These are phyloP conservation scores for Tephrocybe sp. DNA, from an alignment of 768 basidiomycete species.

Conservation along the genomic window DNA sequence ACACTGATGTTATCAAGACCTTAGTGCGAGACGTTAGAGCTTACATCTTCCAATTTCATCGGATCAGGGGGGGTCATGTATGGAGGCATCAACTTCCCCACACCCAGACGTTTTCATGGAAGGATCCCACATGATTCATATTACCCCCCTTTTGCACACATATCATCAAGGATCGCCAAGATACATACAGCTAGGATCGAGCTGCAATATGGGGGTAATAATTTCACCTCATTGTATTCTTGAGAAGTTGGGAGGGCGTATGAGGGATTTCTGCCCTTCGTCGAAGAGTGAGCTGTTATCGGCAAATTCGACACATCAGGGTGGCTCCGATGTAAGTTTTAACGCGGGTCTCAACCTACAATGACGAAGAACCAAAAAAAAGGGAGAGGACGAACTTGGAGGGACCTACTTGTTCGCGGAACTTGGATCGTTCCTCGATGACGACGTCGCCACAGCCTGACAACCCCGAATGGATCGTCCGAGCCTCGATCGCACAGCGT, in stretches of 20 bases:
- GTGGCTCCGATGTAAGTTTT: background rate
- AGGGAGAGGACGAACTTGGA: background rate
- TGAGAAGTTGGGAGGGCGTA: background rate
- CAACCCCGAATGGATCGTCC: background rate
- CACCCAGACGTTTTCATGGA: background rate
- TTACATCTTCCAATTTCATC: background rate
- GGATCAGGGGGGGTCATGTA: background rate
- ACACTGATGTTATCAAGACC: too few relatives aligned
- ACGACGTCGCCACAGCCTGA: background rate
- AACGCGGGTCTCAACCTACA: background rate
- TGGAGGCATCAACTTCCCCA: background rate
- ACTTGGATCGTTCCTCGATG: background rate
- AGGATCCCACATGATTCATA: background rate
- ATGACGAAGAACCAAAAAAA: too few relatives aligned
- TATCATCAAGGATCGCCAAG: background rate
- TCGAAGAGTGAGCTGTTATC: background rate
- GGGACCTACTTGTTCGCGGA: background rate
- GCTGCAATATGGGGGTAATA: background rate
- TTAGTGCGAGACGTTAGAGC: too few relatives aligned
- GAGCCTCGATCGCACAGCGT: background rate
- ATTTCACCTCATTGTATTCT: background rate
- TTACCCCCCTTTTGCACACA: background rate
- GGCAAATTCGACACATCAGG: background rate
- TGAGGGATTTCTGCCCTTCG: constrained; percentile 10
- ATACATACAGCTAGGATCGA: background rate